A percentile compares a stretch with the other conserved stretches of the same genome.
These are phyloP conservation scores for Mycena filopes DNA, from an alignment of 768 basidiomycete species.

Conservation along the genomic window DNA sequence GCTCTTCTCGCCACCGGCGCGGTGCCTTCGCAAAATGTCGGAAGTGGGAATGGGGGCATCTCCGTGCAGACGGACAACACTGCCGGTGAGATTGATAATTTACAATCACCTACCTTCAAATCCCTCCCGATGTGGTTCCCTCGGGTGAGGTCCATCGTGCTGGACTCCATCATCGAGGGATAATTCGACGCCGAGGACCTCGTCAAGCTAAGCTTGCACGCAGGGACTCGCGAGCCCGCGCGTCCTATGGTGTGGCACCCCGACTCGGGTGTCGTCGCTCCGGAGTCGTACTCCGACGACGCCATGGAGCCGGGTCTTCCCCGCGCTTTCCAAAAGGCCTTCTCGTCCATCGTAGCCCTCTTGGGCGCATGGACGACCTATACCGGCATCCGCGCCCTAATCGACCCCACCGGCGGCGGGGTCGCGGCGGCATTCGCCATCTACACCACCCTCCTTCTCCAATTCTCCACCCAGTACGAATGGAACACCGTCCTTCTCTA, in stretches of 20 bases:
- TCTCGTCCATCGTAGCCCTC: constrained; percentile 7
- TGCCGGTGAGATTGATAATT: too few relatives aligned
- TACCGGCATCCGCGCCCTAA: constrained; percentile 4
- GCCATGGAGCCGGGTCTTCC: not conserved
- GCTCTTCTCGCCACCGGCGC: not conserved
- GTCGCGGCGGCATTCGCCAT: constrained; percentile 1
- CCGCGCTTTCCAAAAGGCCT: not conserved
- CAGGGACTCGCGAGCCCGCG: too few relatives aligned
- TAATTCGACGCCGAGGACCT: too few relatives aligned
- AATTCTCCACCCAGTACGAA: constrained; percentile 12
- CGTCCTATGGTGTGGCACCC: too few relatives aligned
- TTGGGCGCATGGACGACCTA: constrained; percentile 1
- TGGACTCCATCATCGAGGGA: too few relatives aligned
- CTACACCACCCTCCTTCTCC: not conserved
- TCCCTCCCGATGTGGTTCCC: too few relatives aligned
- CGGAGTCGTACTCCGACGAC: not conserved
- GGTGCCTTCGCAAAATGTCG: not conserved
- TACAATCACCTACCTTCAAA: too few relatives aligned
- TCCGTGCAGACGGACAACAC: too few relatives aligned
- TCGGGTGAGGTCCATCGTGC: too few relatives aligned
- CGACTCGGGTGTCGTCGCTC: too few relatives aligned
- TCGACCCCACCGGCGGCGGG: constrained; percentile 10
- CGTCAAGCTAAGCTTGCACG: too few relatives aligned
- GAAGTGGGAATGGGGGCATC: too few relatives aligned
- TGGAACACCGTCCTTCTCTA: constrained; percentile 11